Base-by-base conservation (phyloP, 192 early-diverging fungal genomes). In the Coemansia sp. region DNA sequence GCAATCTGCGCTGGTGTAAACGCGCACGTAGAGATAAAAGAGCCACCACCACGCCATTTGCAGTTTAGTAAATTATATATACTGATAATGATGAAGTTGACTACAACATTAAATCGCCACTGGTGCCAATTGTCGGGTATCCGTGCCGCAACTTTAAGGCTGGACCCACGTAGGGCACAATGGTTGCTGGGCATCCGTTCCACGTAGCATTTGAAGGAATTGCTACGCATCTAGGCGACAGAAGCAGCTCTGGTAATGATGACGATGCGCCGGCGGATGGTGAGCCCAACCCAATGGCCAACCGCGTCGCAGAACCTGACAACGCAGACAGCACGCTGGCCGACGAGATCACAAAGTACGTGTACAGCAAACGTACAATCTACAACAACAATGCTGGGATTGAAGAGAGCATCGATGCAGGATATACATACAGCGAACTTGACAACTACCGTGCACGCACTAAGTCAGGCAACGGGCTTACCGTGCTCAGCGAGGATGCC, bases 161-260 rank as follows among this genome's bases (percentile, higher is more conserved):
- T 1, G 71, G 71, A 10, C 75, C 80, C 4, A 54, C 59, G 12
- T 67, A 73, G 16, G 68, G 71, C 13, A 77, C 75, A 4, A 62
- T 78, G 70, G 57, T 75, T 20, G 84, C 84, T 22, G 86, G 84
- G 4, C 66, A 80, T 7, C 66, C 75, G 14, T 73, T 87, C 64
- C 60, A 61, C 37, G 79, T 85, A 54, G 53, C 64, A 22, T 84
- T 85, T 56, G 76, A 83, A 20, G 75, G 82, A 16, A 71, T 82
- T 1, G 83, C 85, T 8, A 77, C 50, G 24, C 86, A 87, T 49
- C 81, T 82, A 14, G 87, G 87, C 20, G 32, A 11, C 18, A 13
- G 43, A 12, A 29, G 37, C 12, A 23, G 19, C 39, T 27, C 51
- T 23, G 32, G 16, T 14, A 13, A 24, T 12, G 39, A 23, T 19